Evolutionary conservation across 306 rosid species (phyloP).

Genomic region (Boehmeria nivea): DNA sequence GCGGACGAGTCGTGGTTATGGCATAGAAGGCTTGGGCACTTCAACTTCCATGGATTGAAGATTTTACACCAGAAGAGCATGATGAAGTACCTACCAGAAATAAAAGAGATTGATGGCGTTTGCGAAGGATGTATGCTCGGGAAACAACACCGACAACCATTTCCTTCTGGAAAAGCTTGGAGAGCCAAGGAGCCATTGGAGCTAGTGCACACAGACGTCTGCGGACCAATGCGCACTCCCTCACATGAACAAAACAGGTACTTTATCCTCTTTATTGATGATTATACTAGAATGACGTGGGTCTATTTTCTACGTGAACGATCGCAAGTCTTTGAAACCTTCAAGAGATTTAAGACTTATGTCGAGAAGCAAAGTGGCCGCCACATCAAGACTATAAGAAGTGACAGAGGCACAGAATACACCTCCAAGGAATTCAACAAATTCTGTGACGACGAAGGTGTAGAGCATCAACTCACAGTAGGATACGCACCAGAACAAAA

Average conservation of each 20-base stretch:
- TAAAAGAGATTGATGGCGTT: background rate
- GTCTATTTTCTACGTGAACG: background rate
- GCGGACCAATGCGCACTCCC: background rate
- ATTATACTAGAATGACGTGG: background rate
- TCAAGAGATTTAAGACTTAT: constrained; percentile 6
- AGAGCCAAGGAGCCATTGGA: constrained; percentile 4
- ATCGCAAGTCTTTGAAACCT: background rate
- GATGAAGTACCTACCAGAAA: background rate
- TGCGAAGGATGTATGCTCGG: constrained; percentile 10
- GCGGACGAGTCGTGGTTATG: constrained; percentile 4
- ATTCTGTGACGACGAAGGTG: background rate
- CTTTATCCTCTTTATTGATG: constrained; percentile 1
- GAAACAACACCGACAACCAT: constrained; percentile 5
- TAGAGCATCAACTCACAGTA: background rate
- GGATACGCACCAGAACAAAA: background rate
- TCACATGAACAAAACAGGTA: constrained; percentile 1
- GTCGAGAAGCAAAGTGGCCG: constrained; percentile 9
- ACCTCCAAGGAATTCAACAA: background rate
- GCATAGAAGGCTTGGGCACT: background rate
- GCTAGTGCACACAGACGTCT: background rate
- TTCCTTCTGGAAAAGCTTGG: background rate
- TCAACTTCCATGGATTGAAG: background rate
- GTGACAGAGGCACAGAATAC: constrained; percentile 1
- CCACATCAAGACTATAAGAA: background rate
- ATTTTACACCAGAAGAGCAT: background rate